These are phyloP conservation scores for Neofusicoccum laricinum DNA, from an alignment of 2,329 filamentous ascomycete genomes.

Conservation along the genomic window DNA sequence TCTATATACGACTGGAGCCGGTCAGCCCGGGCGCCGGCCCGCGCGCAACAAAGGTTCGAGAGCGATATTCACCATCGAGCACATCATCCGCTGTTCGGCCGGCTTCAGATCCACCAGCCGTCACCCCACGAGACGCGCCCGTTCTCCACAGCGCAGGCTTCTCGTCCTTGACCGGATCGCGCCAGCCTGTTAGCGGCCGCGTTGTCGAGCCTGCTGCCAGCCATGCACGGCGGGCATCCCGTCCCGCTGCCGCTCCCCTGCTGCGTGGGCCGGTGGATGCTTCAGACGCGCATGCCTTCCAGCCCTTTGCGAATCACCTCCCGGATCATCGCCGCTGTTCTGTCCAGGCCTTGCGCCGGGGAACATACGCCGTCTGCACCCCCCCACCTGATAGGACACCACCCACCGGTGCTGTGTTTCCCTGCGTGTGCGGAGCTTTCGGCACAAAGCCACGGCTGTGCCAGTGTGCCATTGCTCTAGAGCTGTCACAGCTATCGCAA, in stretches of 20 bases:
- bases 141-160: slow-evolving; percentile 3
- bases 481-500: neutral
- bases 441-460: neutral
- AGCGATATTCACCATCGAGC: slow-evolving; percentile 13
- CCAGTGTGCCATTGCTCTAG: neutral
- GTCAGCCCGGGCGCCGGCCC: neutral
- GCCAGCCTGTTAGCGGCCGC: neutral
- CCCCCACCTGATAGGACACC: slow-evolving; percentile 9
- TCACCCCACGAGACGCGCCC: slow-evolving; percentile 7
- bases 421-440: neutral
- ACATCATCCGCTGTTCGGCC: slow-evolving; percentile 13
- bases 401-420: neutral
- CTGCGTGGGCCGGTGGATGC: neutral
- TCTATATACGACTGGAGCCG: neutral
- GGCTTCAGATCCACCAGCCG: slow-evolving; percentile 7
- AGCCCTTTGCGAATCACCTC: neutral
- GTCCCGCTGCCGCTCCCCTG: slow-evolving; percentile 16
- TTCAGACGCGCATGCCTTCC: slow-evolving; percentile 7
- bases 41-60: slow-evolving; percentile 3
- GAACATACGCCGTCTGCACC: no score
- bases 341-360: neutral
- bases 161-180: neutral
- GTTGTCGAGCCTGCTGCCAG: neutral
- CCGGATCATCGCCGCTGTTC: slow-evolving; percentile 3
- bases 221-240: slow-evolving; percentile 5